Evolutionary conservation across 1,284 basidiomycete species (phyloP).

Genomic region (Ganoderma leucocontextum): DNA sequence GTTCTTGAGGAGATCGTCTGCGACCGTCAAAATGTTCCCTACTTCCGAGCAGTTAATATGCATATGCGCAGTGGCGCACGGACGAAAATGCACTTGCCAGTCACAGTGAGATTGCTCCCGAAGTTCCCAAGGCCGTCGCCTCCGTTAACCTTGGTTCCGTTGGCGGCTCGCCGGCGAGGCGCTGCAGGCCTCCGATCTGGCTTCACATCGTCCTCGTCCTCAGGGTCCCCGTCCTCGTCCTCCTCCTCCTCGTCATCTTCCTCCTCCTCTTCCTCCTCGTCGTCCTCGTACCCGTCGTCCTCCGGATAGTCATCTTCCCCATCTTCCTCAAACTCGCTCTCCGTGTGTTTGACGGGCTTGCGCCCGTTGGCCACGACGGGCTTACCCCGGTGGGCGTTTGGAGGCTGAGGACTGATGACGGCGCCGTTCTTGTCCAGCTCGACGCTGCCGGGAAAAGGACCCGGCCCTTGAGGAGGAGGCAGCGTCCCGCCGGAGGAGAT

Average conservation of each 20-base stretch:
- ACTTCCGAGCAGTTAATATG: constrained; percentile 46
- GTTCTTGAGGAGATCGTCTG: constrained; percentile 97
- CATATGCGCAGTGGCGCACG: constrained; percentile 1
- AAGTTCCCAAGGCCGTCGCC: constrained; percentile 40
- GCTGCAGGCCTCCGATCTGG: constrained; percentile 36
- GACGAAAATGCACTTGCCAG: constrained; percentile 39
- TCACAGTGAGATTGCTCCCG: constrained; percentile 44
- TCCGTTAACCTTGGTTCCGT: constrained; percentile 37
- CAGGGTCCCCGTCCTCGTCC: constrained; percentile 41
- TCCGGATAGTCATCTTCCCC: constrained; percentile 48
- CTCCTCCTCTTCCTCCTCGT: constrained; percentile 44
- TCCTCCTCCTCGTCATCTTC: constrained; percentile 46
- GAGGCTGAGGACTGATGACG: constrained; percentile 70
- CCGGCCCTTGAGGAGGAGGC: constrained; percentile 93
- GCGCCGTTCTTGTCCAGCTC: constrained; percentile 93
- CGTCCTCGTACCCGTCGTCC: constrained; percentile 44
- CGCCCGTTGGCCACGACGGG: constrained; percentile 55
- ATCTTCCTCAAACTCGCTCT: constrained; percentile 70
- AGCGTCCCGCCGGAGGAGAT: constrained; percentile 86
- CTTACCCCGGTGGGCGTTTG: constrained; percentile 50
- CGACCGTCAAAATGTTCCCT: constrained; percentile 97
- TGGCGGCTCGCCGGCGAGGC: constrained; percentile 36
- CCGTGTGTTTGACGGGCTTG: constrained; percentile 54
- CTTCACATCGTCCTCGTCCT: constrained; percentile 42
- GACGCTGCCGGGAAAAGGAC: constrained; percentile 97